Evolutionary conservation across 306 rosid genomes (phyloP).

Genomic region (Parietaria judaica): DNA sequence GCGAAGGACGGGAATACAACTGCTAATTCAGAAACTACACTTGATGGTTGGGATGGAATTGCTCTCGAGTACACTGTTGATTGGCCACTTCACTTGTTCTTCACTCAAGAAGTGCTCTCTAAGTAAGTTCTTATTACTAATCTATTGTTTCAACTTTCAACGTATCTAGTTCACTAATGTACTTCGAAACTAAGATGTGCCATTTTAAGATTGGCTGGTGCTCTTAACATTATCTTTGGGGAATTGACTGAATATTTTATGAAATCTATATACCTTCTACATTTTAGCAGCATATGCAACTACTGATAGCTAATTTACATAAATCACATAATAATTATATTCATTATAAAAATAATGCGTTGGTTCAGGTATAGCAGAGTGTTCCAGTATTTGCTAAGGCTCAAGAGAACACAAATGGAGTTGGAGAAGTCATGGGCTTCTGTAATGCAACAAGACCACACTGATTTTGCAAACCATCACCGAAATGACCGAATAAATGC

Average conservation of each 20-base stretch:
- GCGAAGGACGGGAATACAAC: constrained; percentile 51
- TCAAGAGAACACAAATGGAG: constrained; percentile 94
- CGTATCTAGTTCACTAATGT: neutral
- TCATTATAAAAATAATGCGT: neutral
- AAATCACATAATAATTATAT: no score
- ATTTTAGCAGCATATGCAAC: no score
- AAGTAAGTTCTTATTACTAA: constrained; percentile 51
- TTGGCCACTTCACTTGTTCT: constrained; percentile 98
- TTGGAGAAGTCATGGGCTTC: constrained; percentile 96
- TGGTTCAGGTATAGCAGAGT: constrained; percentile 67
- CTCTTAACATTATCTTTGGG: neutral
- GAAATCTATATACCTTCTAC: no score
- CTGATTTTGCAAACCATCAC: constrained; percentile 56
- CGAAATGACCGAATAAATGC: constrained; percentile 39
- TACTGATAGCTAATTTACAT: no score
- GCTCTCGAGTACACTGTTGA: constrained; percentile 89
- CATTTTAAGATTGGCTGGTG: constrained; percentile 13
- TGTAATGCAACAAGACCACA: constrained; percentile 85
- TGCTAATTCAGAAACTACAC: constrained; percentile 56
- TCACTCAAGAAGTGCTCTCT: constrained; percentile 87
- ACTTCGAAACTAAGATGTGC: neutral
- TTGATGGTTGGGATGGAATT: constrained; percentile 95
- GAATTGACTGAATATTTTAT: neutral
- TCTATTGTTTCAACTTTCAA: neutral
- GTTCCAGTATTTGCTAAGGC: constrained; percentile 81